Conservation (phyloP, 805 yeast genomes). For the Lipomyces sp. region DNA sequence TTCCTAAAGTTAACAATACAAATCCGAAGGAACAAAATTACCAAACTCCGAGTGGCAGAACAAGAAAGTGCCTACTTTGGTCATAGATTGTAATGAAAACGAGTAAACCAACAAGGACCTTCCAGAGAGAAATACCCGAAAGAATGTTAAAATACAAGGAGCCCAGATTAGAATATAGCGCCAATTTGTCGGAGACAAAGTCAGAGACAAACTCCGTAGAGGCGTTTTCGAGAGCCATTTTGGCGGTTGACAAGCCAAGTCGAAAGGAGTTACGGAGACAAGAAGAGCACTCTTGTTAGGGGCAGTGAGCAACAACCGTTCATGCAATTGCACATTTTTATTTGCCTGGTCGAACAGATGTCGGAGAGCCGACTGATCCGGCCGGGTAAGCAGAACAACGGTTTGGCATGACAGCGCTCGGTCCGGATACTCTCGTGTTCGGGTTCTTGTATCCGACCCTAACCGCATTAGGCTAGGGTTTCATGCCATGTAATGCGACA, state of each 20-base stretch:
- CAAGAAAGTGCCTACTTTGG: constrained; percentile 28
- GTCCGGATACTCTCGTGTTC: neutral
- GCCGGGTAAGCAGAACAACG: neutral
- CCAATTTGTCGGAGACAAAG: neutral
- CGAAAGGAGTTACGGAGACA: neutral
- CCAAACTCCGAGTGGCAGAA: neutral
- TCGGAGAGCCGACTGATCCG: neutral
- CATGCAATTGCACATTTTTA: neutral
- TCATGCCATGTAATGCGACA: too few relatives aligned
- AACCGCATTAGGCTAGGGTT: too few relatives aligned
- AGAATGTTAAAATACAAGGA: neutral
- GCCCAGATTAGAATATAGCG: neutral
- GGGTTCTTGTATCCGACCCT: neutral
- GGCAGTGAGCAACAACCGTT: neutral
- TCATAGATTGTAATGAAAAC: constrained; percentile 23
- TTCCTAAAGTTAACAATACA: constrained; percentile 36
- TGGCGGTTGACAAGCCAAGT: neutral
- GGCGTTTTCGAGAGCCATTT: constrained; percentile 8
- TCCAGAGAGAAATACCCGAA: constrained; percentile 19
- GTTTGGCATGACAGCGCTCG: neutral
- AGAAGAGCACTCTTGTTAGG: neutral
- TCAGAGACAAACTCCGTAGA: neutral
- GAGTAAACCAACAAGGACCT: constrained; percentile 20
- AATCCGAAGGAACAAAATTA: constrained; percentile 38
- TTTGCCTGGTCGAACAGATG: neutral